Conservation (phyloP, 805 yeast genomes). For the Nakazawaea wyomingensis region DNA sequence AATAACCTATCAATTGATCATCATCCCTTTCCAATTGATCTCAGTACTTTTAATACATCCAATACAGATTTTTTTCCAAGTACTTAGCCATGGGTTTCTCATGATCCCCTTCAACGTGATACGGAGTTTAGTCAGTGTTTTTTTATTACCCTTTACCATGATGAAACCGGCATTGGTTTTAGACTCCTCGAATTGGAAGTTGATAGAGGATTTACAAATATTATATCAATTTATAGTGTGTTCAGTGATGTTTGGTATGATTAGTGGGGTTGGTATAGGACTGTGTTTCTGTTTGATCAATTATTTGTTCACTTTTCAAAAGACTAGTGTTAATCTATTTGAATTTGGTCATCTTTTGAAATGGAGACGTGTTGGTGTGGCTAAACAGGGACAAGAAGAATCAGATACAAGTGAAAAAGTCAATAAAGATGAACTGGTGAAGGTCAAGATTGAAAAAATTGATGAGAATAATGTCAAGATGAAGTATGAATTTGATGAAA, state of each 20-base stretch:
- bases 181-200: not conserved
- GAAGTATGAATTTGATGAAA: not conserved
- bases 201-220: not conserved
- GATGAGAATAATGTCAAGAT: not conserved
- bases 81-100: conserved; percentile 6
- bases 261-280: conserved; percentile 9
- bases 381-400: not conserved
- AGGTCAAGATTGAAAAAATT: not conserved
- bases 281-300: conserved; percentile 1
- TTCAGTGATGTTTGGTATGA: conserved; percentile 11
- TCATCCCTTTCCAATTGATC: conserved; percentile 1
- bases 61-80: not conserved
- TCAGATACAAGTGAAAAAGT: not conserved
- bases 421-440: not conserved
- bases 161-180: not conserved
- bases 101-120: conserved; percentile 5
- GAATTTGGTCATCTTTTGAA: not conserved
- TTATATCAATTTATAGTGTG: conserved; percentile 11
- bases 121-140: not conserved
- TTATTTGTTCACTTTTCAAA: conserved; percentile 9
- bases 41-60: conserved; percentile 4
- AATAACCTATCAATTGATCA: not conserved
- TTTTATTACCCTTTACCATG: conserved; percentile 3
- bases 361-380: not conserved
- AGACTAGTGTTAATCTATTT: not conserved